phyloP scores from a whole-genome alignment of 2,329 filamentous ascomycete species.

The Dendryphion nanum region DNA sequence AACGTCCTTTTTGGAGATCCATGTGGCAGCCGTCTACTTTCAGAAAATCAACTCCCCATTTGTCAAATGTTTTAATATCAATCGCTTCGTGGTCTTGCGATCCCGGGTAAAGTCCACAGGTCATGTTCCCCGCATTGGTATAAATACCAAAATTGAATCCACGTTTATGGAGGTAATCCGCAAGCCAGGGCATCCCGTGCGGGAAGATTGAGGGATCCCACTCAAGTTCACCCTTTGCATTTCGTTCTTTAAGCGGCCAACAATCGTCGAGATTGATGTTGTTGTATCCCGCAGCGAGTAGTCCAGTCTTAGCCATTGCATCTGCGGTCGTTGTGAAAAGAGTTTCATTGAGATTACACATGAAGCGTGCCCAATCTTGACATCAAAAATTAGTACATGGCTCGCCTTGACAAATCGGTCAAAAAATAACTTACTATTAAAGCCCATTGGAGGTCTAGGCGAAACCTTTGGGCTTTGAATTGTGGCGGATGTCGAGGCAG shows the following conservation, averaged over 20 bases:
- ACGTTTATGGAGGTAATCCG: constrained; percentile 35
- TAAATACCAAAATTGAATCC: constrained; percentile 51
- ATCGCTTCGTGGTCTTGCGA: constrained; percentile 42
- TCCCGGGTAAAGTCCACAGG: constrained; percentile 47
- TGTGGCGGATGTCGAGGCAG: constrained; percentile 6
- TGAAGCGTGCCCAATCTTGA: constrained; percentile 52
- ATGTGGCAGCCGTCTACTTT: constrained; percentile 20
- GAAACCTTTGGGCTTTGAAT: constrained; percentile 14
- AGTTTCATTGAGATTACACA: constrained; percentile 49
- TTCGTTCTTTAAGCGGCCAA: constrained; percentile 42
- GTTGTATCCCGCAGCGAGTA: constrained; percentile 40
- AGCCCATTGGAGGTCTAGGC: constrained; percentile 48
- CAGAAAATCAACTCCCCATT: constrained; percentile 42
- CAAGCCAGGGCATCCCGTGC: constrained; percentile 44
- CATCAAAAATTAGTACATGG: too few species aligned
- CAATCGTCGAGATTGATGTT: constrained; percentile 49
- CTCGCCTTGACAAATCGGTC: too few species aligned
- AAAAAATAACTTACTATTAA: too few species aligned
- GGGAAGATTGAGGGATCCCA: constrained; percentile 46
- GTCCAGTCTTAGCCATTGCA: constrained; percentile 44
- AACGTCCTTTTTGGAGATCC: constrained; percentile 16
- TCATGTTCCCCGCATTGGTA: constrained; percentile 44
- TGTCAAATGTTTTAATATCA: constrained; percentile 42
- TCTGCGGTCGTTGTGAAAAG: constrained; percentile 50
- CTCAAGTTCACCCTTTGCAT: constrained; percentile 39